Base-by-base conservation (phyloP, 1,284 basidiomycete genomes). In the Paramarasmius palmivorus region DNA sequence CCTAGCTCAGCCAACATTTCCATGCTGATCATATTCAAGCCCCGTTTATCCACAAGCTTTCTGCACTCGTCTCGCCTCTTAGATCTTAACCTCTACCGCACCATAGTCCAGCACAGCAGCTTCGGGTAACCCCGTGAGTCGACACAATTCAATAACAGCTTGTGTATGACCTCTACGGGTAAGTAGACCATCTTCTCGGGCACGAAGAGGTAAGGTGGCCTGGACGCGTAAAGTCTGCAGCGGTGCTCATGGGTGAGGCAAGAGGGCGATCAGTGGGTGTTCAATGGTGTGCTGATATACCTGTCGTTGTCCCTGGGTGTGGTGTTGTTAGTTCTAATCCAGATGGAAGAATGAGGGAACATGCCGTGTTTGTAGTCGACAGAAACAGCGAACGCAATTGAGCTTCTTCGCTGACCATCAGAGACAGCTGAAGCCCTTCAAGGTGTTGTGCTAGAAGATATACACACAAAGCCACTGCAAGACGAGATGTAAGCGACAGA, bases 301-400 rank as follows among this genome's bases (percentile, higher is more conserved):
- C 97, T 8, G 97, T 99, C 0, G 93, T 89, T 1, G 92, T 96
- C 2, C 88, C 92, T 93, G 63, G 26, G 29, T 22, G 40, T 40
- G n/a, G n/a, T n/a, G 39, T 36, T 20, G 9, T 38, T 42, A 29
- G 35, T 32, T n/a, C n/a, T n/a, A n/a, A n/a, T n/a, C n/a, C n/a
- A 26, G 34, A 29, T 14, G 42, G 20, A 15, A 10, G 42, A n/a
- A n/a, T 40, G 26, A 20, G 17, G 59, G 17, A 35, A 68, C 81
- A 52, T 55, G 88, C 92, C 92, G 62, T 91, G 78, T 64, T 84
- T 89, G 71, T 96, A 96, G 73, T 99, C 97, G 38, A 97, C 85
- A 0, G 96, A 99, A 60, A 98, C 79, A n/a, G 96, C 95, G 74
- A 98, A 99, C 0, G 97, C 97, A 0, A 97, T 63, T 94, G 86